Percentiles rank a stretch among this genome's conserved stretches.
phyloP scores from a whole-genome alignment of 225 moss, liverwort and hornwort genomes.

The Marchantia polymorpha region DNA sequence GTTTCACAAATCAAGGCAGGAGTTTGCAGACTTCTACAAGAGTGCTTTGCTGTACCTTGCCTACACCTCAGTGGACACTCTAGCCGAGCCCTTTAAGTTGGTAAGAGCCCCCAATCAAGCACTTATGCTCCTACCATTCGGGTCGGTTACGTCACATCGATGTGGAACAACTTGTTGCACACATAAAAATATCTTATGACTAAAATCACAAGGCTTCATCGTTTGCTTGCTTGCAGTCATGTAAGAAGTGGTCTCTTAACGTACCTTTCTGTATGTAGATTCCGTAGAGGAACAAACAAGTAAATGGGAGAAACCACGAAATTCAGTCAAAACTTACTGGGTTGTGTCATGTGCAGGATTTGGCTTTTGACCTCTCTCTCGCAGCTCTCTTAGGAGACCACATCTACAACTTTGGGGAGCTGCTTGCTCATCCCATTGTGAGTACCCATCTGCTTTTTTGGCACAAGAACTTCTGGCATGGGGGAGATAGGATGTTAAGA shows the following conservation, averaged over 20 bases:
- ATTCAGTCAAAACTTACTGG: background rate
- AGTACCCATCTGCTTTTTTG: slow-evolving; percentile 1
- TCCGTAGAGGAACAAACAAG: no score
- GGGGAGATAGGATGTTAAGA: background rate
- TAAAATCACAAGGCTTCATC: no score
- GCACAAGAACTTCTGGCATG: background rate
- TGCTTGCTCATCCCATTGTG: slow-evolving; percentile 97
- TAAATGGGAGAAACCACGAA: background rate
- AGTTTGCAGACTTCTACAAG: slow-evolving; percentile 97
- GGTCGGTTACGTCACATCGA: no score
- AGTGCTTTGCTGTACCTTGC: slow-evolving; percentile 92
- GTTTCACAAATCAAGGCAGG: slow-evolving; percentile 91
- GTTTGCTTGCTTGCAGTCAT: no score
- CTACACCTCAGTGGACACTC: slow-evolving; percentile 93
- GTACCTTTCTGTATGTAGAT: no score
- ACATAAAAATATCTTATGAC: no score
- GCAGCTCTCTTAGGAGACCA: slow-evolving; percentile 95
- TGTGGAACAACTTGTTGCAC: no score
- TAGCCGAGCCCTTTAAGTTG: slow-evolving; percentile 93
- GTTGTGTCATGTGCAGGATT: slow-evolving; percentile 55
- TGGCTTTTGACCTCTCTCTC: slow-evolving; percentile 95
- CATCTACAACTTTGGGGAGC: slow-evolving; percentile 99
- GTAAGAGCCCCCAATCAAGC: slow-evolving; percentile 29
- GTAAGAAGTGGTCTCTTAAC: no score
- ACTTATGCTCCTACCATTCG: background rate